Conservation (phyloP, 129 eudicot genomes). For the Logfia minima region DNA sequence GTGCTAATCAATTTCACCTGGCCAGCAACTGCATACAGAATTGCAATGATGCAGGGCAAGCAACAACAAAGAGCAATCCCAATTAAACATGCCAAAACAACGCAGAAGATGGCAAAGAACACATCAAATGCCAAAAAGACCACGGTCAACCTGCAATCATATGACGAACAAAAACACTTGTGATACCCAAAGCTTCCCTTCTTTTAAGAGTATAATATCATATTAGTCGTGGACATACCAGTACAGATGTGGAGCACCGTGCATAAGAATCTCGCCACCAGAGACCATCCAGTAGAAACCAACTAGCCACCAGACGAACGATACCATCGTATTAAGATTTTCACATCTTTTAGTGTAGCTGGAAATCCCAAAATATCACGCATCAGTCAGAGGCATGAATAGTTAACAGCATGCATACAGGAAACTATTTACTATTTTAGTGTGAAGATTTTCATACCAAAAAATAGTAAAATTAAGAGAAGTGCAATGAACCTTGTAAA, state of each 20-base stretch:
- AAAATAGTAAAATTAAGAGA: not conserved
- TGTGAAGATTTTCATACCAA: not conserved
- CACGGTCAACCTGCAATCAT: conserved; percentile 72
- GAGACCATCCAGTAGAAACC: conserved; percentile 94
- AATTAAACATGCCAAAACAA: conserved; percentile 86
- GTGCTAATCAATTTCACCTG: conserved; percentile 47
- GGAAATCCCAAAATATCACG: conserved; percentile 28
- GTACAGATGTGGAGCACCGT: conserved; percentile 77
- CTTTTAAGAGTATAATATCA: not conserved
- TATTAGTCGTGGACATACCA: conserved; percentile 53
- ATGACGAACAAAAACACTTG: not conserved
- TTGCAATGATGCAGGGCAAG: conserved; percentile 94
- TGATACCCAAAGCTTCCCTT: not conserved
- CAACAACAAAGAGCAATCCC: conserved; percentile 99
- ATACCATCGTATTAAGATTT: conserved; percentile 73
- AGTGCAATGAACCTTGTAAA: conserved; percentile 5
- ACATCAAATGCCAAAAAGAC: conserved; percentile 94
- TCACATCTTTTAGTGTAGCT: conserved; percentile 74
- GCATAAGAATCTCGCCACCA: conserved; percentile 79
- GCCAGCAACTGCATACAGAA: conserved; percentile 91
- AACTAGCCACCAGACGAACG: conserved; percentile 94
- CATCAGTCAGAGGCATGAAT: conserved; percentile 12
- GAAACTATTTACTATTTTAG: not conserved
- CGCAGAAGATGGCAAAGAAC: conserved; percentile 93
- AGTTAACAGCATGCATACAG: not conserved